A percentile compares a stretch with the other conserved stretches of the same genome.
phyloP scores from a whole-genome alignment of 2,329 filamentous ascomycete species.

The Tympanopsis confertula region DNA sequence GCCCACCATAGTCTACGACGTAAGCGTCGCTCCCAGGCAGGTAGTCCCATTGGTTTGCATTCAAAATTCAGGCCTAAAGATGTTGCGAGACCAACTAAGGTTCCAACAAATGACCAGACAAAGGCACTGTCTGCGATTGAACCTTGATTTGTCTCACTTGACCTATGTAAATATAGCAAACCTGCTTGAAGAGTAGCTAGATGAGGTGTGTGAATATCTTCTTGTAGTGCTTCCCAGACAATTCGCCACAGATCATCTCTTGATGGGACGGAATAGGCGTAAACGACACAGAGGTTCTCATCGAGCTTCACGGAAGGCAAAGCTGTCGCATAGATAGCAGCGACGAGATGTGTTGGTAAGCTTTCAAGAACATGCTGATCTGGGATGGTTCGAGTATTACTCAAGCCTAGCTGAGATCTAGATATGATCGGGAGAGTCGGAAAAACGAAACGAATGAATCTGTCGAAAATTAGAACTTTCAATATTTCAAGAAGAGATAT shows the following conservation, averaged over 20 bases:
- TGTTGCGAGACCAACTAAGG: constrained; percentile 17
- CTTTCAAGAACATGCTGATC: constrained; percentile 4
- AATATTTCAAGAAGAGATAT: neutral
- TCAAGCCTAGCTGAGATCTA: constrained; percentile 14
- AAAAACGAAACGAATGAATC: constrained; percentile 15
- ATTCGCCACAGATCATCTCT: constrained; percentile 15
- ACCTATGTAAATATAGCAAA: constrained; percentile 16
- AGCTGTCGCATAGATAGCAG: constrained; percentile 18
- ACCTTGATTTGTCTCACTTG: too few species aligned
- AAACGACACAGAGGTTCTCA: constrained; percentile 10
- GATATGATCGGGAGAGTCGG: constrained; percentile 16
- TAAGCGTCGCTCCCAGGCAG: constrained; percentile 21
- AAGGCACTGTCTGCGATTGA: constrained; percentile 17
- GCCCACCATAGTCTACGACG: constrained; percentile 25
- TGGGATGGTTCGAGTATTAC: too few species aligned
- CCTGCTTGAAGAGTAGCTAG: constrained; percentile 17
- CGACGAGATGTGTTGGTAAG: constrained; percentile 12
- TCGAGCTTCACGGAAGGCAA: constrained; percentile 18
- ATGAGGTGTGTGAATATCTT: constrained; percentile 16
- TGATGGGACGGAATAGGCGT: constrained; percentile 13
- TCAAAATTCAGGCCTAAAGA: constrained; percentile 22
- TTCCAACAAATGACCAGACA: constrained; percentile 21
- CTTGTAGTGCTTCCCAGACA: constrained; percentile 13
- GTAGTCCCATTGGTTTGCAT: constrained; percentile 21
- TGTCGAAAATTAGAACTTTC: constrained; percentile 2